Evolutionary conservation across 768 basidiomycete genomes (phyloP).

Genomic region (Russula lepida): DNA sequence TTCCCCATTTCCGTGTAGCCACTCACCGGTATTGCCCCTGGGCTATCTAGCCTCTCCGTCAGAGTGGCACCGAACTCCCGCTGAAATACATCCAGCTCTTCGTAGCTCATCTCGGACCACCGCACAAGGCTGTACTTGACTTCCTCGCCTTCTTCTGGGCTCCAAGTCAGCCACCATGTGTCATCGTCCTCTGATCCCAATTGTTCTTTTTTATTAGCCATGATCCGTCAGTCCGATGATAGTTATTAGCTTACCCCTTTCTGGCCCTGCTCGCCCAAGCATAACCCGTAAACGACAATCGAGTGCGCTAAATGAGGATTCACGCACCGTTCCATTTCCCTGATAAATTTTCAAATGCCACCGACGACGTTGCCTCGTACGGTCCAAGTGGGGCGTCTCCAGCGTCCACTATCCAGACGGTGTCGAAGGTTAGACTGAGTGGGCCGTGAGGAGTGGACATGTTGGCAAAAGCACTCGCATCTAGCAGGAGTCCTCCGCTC

Average conservation of each 20-base stretch:
- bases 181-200: background rate
- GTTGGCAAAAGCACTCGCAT: conserved; percentile 2
- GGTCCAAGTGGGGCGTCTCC: conserved; percentile 5
- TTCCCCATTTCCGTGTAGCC: background rate
- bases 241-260: conserved; percentile 2
- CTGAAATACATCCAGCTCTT: background rate
- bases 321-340: conserved; percentile 13
- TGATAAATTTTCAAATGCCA: conserved; percentile 1
- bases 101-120: conserved; percentile 1
- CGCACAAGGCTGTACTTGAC: background rate
- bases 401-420: conserved; percentile 2
- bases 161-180: conserved; percentile 11
- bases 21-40: conserved; percentile 5
- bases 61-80: background rate
- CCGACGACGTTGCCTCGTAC: background rate
- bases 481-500: conserved; percentile 8
- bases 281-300: background rate
- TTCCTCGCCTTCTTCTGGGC: conserved; percentile 1
- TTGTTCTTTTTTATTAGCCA: conserved; percentile 2
- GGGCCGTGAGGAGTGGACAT: background rate
- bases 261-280: conserved; percentile 2
- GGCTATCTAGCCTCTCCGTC: conserved; percentile 1
- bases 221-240: background rate
- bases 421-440: conserved; percentile 2
- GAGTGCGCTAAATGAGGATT: background rate